Conservation (phyloP, 805 yeast species). For the Millerozyma acaciae region DNA sequence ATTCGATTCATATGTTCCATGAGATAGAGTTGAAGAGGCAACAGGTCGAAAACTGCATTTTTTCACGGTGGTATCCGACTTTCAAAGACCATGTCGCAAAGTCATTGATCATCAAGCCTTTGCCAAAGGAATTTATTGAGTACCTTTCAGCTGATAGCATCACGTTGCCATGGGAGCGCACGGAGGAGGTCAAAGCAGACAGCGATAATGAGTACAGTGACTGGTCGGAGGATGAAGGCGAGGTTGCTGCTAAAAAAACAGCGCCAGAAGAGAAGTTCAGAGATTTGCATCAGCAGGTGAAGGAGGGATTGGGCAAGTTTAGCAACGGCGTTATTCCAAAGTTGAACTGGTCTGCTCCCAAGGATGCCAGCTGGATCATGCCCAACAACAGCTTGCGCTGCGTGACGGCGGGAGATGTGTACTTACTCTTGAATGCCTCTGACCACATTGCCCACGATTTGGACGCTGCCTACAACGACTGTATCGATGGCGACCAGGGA, state of each 20-base stretch:
- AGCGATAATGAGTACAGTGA: constrained; percentile 70
- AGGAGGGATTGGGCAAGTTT: constrained; percentile 40
- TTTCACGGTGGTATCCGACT: constrained; percentile 30
- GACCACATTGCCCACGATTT: constrained; percentile 86
- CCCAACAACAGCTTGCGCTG: constrained; percentile 76
- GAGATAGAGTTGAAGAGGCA: constrained; percentile 19
- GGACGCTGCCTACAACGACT: constrained; percentile 61
- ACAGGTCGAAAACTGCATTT: constrained; percentile 32
- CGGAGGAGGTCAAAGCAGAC: constrained; percentile 20
- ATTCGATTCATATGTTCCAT: constrained; percentile 18
- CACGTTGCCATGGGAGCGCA: constrained; percentile 14
- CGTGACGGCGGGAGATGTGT: constrained; percentile 66
- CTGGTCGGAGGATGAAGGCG: constrained; percentile 46
- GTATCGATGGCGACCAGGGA: constrained; percentile 16
- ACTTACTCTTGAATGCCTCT: constrained; percentile 77
- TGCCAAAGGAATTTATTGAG: constrained; percentile 31
- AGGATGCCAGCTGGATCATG: constrained; percentile 90
- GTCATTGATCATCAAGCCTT: constrained; percentile 24
- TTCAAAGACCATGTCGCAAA: constrained; percentile 19
- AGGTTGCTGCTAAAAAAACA: constrained; percentile 13
- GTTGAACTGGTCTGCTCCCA: constrained; percentile 95
- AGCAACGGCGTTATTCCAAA: constrained; percentile 75
- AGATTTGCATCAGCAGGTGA: constrained; percentile 56
- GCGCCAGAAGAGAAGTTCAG: constrained; percentile 48
- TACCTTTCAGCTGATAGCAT: constrained; percentile 29